phyloP scores from a whole-genome alignment of 345 rosid genomes.

The Leavenworthia alabamica region DNA sequence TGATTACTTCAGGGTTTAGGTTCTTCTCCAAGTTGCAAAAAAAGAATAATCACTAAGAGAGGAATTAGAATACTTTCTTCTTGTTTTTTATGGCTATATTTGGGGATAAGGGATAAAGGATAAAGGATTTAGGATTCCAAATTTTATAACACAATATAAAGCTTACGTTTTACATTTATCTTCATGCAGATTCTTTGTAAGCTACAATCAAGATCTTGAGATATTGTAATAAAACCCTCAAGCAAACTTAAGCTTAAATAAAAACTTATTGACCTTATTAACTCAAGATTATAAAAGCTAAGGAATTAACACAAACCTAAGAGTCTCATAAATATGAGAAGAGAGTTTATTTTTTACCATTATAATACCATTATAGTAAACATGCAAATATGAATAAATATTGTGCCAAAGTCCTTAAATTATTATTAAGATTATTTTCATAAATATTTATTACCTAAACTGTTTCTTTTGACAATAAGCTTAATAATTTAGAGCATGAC shows the following conservation, averaged over 20 bases:
- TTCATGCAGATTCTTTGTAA: constrained; percentile 31
- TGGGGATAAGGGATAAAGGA: constrained; percentile 35
- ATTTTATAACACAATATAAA: constrained; percentile 19
- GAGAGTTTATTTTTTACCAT: background rate
- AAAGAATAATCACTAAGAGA: constrained; percentile 38
- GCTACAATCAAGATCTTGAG: constrained; percentile 32
- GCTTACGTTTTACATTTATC: constrained; percentile 16
- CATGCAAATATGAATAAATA: constrained; percentile 30
- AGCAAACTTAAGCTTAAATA: background rate
- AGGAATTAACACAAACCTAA: background rate
- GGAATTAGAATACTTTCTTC: constrained; percentile 35
- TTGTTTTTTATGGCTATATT: constrained; percentile 20
- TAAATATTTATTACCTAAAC: constrained; percentile 7
- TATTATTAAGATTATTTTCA: constrained; percentile 33
- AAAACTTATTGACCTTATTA: background rate
- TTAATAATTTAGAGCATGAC: constrained; percentile 19
- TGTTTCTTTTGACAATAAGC: constrained; percentile 5
- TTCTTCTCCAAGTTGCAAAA: constrained; percentile 38
- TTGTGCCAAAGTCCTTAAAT: constrained; percentile 35
- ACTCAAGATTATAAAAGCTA: background rate
- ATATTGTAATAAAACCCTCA: constrained; percentile 18
- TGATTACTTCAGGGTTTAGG: constrained; percentile 20
- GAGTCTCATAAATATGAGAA: background rate
- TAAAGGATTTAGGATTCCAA: constrained; percentile 31
- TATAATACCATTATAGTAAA: constrained; percentile 15